Evolutionary conservation across 106 monocot species (phyloP).

Genomic region (Agapanthus africanus): DNA sequence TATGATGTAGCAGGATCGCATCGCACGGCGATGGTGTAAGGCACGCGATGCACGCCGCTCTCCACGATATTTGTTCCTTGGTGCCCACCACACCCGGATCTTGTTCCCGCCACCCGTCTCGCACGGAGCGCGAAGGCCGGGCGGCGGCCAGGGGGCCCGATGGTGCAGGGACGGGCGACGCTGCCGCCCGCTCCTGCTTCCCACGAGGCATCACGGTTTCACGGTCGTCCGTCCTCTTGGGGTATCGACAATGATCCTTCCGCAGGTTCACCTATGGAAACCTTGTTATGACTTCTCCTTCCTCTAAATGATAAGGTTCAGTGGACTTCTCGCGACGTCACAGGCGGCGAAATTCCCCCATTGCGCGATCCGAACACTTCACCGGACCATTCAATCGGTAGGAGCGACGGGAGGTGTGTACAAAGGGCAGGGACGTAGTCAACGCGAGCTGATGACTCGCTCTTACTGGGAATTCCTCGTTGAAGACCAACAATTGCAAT

Average conservation of each 20-base stretch:
- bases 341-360: constrained; percentile 2
- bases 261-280: constrained; percentile 17
- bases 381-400: constrained; percentile 18
- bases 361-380: constrained; percentile 13
- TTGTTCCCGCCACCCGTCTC: too few species aligned
- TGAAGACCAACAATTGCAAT: constrained; percentile 23
- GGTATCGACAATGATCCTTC: constrained; percentile 22
- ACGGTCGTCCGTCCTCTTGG: neutral
- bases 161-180: too few species aligned
- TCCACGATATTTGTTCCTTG: too few species aligned
- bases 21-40: too few species aligned
- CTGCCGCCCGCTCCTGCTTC: too few species aligned
- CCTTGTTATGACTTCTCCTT: constrained; percentile 24
- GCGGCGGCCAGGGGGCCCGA: too few species aligned
- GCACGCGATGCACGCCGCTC: too few species aligned
- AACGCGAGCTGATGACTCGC: constrained; percentile 7
- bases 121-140: too few species aligned
- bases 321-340: constrained; percentile 13
- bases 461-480: constrained; percentile 16
- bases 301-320: constrained; percentile 21
- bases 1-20: too few species aligned
- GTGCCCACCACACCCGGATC: too few species aligned
- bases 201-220: too few species aligned
- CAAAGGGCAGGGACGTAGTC: constrained; percentile 13
- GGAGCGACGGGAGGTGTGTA: constrained; percentile 8